These are phyloP conservation scores for Phytophthora agathidicida DNA, from an alignment of 352 stramenopile species.

Conservation along the genomic window DNA sequence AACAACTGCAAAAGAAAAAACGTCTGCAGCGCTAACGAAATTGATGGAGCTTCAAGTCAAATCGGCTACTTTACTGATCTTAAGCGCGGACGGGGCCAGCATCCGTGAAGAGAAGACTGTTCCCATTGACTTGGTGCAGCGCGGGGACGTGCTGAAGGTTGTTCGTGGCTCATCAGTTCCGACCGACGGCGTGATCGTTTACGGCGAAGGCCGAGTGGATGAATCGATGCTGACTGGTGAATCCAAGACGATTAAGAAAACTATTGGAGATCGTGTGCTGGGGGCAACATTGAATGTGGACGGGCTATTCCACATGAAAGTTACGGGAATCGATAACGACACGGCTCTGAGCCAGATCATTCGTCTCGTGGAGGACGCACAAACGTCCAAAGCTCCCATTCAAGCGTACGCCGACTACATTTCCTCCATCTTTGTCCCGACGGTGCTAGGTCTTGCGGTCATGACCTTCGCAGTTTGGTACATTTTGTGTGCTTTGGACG, in stretches of 20 bases:
- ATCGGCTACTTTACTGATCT: constrained; percentile 89
- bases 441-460: constrained; percentile 91
- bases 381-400: constrained; percentile 97
- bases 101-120: constrained; percentile 72
- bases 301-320: constrained; percentile 90
- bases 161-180: constrained; percentile 91
- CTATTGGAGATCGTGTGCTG: constrained; percentile 75
- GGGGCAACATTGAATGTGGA: constrained; percentile 92
- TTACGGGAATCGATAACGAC: constrained; percentile 91
- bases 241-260: constrained; percentile 92
- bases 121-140: constrained; percentile 87
- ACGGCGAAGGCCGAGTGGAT: constrained; percentile 90
- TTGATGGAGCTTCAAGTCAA: constrained; percentile 96
- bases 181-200: constrained; percentile 90
- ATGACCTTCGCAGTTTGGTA: constrained; percentile 96
- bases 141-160: constrained; percentile 93
- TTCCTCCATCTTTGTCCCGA: constrained; percentile 94
- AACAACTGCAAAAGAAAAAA: constrained; percentile 91
- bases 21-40: constrained; percentile 93
- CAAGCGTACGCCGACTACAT: constrained; percentile 97
- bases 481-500: constrained; percentile 52
- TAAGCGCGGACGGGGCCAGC: constrained; percentile 47
- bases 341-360: constrained; percentile 97
- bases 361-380: constrained; percentile 96
- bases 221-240: constrained; percentile 96